Evolutionary conservation across 2,329 filamentous ascomycete genomes (phyloP).

Genomic region (Diaporthe longicolla): DNA sequence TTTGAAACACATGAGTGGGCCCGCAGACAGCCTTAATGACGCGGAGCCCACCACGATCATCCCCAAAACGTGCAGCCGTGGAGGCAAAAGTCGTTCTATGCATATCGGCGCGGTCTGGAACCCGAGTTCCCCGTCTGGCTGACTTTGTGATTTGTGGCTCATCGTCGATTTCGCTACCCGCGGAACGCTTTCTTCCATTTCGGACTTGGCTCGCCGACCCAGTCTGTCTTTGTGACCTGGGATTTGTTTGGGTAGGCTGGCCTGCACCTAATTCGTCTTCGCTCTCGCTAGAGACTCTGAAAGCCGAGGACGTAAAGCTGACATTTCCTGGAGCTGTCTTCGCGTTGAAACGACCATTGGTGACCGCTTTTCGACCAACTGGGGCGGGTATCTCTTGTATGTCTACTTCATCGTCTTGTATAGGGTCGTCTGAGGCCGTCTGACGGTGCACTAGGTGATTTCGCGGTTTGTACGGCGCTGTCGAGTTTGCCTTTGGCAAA

Average conservation of each 20-base stretch:
- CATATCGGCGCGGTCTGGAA: conserved; percentile 21
- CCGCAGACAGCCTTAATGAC: conserved; percentile 36
- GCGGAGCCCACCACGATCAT: neutral
- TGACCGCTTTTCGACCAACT: neutral
- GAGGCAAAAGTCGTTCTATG: conserved; percentile 21
- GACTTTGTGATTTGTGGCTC: neutral
- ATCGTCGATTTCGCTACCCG: neutral
- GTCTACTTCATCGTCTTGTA: conserved; percentile 34
- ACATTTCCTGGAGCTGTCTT: neutral
- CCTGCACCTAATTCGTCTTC: conserved; percentile 36
- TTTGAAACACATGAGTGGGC: conserved; percentile 34
- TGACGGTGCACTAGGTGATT: neutral
- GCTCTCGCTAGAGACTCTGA: neutral
- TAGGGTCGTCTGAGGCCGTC: neutral
- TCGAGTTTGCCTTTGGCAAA: neutral
- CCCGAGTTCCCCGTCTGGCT: conserved; percentile 24
- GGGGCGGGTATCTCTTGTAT: neutral
- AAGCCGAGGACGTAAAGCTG: neutral
- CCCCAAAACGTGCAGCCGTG: neutral
- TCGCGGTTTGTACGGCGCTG: conserved; percentile 1
- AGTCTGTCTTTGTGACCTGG: neutral
- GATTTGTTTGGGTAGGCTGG: neutral
- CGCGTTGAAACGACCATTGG: neutral
- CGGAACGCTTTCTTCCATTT: conserved; percentile 27
- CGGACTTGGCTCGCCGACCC: neutral